Conservation (phyloP, 768 basidiomycete species). For the Steccherinum ochraceum region DNA sequence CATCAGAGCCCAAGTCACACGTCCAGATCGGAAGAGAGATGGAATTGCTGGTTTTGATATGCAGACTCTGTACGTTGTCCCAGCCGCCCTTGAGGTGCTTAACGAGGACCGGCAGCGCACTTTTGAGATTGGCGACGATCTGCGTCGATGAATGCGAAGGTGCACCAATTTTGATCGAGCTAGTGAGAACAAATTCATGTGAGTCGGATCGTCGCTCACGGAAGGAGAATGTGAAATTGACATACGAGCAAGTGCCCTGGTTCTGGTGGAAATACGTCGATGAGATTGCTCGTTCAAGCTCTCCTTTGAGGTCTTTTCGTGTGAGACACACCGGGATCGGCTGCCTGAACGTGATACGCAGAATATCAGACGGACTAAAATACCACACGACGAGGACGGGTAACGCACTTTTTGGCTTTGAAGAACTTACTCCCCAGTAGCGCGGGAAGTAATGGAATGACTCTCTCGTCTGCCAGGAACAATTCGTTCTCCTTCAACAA, state of each 20-base stretch:
- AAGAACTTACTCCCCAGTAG: slow-evolving; percentile 89
- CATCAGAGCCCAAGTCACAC: slow-evolving; percentile 57
- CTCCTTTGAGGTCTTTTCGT: slow-evolving; percentile 85
- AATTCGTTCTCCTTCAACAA: slow-evolving; percentile 85
- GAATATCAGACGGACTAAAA: slow-evolving; percentile 6
- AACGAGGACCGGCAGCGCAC: slow-evolving; percentile 70
- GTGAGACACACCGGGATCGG: slow-evolving; percentile 91
- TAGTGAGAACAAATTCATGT: slow-evolving; percentile 23
- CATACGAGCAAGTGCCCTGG: slow-evolving; percentile 87
- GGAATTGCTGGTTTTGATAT: slow-evolving; percentile 86
- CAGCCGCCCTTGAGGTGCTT: slow-evolving; percentile 72
- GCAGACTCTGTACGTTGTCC: slow-evolving; percentile 85
- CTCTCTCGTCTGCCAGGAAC: slow-evolving; percentile 89
- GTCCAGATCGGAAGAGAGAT: slow-evolving; percentile 89
- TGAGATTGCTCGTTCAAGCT: slow-evolving; percentile 87
- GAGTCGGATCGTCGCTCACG: not conserved
- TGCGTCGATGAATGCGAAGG: slow-evolving; percentile 69
- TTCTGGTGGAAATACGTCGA: slow-evolving; percentile 97
- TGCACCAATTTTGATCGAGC: slow-evolving; percentile 79
- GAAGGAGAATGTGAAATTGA: slow-evolving; percentile 11
- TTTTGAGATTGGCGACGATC: slow-evolving; percentile 70
- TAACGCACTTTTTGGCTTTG: slow-evolving; percentile 85
- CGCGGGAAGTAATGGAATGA: slow-evolving; percentile 81
- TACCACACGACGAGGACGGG: not conserved
- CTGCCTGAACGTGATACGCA: slow-evolving; percentile 47